Evolutionary conservation across 2,329 filamentous ascomycete genomes (phyloP), one percentile per base, ranked within the genome.

Genomic region (Didymellaceae sp.): DNA sequence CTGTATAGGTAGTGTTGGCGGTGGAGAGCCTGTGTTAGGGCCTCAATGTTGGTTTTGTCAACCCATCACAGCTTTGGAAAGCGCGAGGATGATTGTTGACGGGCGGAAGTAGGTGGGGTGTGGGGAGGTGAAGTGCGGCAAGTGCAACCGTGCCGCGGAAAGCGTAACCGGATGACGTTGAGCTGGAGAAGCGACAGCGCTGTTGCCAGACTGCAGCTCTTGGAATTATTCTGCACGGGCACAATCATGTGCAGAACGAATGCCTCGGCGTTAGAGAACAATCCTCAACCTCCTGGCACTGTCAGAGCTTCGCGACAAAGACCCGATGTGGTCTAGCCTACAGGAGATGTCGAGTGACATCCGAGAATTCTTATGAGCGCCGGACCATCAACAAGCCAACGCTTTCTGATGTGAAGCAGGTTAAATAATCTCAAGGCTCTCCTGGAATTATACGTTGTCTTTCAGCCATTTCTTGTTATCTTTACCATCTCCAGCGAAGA

Each of bases 101-200:
- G 58, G 42, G 54, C 49, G 62, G 65, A 45, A 55, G 56, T 58
- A 60, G 42, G 61, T 60, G 55, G 59, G 60, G 62, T 59, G 57
- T 34, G 42, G 65, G 61, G 63, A 52, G 59, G 59, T 59, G 48
- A 17, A 6, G 54, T 47, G 31, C 3, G 47, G 47, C 30, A 45
- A 13, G 41, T 24, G 24, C 30, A 51, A n/a, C 35, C 47, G 47
- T n/a, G n/a, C n/a, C 1, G 18, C 6, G 17, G 41, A 21, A 45
- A 20, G 34, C 8, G 18, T 18, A 51, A 31, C 47, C 47, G 47
- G 16, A 44, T 45, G 35, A 51, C 35, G 47, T 45, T 7, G n/a
- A 21, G 20, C n/a, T 13, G 11, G 13, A 26, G 5, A 35, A 2
- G 14, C 14, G 9, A 32, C 6, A 8, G n/a, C 5, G 13, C 18